Evolutionary conservation across 1,139 yeast species (phyloP), one percentile per base, ranked within the genome.

Genomic region (Diutina rugosa): DNA sequence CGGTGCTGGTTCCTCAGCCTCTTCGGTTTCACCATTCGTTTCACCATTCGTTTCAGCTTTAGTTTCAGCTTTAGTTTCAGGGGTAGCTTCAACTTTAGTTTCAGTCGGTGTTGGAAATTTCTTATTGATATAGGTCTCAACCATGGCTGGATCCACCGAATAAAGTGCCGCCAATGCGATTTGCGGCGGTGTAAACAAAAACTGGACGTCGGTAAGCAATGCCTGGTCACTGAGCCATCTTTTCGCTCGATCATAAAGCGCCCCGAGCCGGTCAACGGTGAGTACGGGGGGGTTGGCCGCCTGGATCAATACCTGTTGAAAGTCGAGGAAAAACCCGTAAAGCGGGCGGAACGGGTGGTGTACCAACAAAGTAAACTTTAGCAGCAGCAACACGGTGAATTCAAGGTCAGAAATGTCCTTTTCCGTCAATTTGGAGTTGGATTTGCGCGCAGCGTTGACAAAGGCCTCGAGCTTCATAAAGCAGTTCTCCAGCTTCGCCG

Each of bases 321-420:
- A 89, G 68, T 93, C 99, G 52, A 93, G 78, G 68, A 86, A 91
- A 65, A 93, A 90, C 32, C 99, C 99, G 67, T 91, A 95, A 30
- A 93, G 71, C 0, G 98, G 90, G 59, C 87, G 77, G 68, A 82
- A 85, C 1, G 97, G 95, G 68, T 90, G 97, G 67, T 91, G 97
- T 4, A 88, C 95, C 61, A 86, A 69, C 56, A 93, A 72, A 0
- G 96, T 87, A 69, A 93, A 93, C 59, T 83, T 77, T 62, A 93
- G 72, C 18, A 90, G 79, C 68, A 83, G 90, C 56, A 91, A 72
- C 1, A 93, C 78, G 55, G 77, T 76, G 64, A 90, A 93, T 68
- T 93, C 99, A 58, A 89, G 74, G 59, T 85, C 85, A 56, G 91
- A 71, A 35, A 93, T 84, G 56, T 87, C 84, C 26, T 82, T 82